phyloP scores from a whole-genome alignment of 2,329 filamentous ascomycete species.

The Aphanocladium album region DNA sequence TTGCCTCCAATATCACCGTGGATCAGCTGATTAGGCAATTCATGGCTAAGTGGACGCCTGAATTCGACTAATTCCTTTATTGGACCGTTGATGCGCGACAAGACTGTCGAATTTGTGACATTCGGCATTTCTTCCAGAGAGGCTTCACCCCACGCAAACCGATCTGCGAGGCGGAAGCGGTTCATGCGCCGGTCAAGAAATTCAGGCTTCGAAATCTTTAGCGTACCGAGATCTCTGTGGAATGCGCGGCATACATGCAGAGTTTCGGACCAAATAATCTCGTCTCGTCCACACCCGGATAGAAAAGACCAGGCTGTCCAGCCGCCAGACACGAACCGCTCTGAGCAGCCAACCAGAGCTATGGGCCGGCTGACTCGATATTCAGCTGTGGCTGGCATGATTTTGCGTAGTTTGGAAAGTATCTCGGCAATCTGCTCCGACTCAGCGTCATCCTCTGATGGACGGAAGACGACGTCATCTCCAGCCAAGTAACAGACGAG shows the following conservation, averaged over 20 bases:
- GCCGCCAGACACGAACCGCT: not conserved
- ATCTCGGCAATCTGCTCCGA: not conserved
- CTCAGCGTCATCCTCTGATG: not conserved
- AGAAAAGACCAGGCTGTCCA: conserved; percentile 1
- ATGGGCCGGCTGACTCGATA: not conserved
- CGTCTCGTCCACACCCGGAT: not conserved
- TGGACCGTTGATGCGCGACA: not conserved
- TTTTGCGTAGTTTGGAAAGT: not conserved
- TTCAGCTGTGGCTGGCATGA: not conserved
- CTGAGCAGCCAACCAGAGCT: not conserved
- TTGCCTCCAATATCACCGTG: conserved; percentile 14
- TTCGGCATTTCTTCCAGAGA: not conserved
- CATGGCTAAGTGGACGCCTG: not conserved
- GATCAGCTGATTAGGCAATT: not conserved
- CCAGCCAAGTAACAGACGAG: not conserved
- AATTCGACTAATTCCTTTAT: not conserved
- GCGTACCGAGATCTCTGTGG: not conserved
- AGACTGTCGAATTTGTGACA: conserved; percentile 1
- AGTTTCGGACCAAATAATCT: not conserved
- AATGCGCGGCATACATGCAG: not conserved
- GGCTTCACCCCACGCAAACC: conserved; percentile 11
- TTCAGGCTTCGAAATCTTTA: not conserved
- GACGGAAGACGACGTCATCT: not conserved
- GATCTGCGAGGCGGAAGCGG: conserved; percentile 13
- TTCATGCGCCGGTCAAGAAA: conserved; percentile 1